A percentile compares a stretch with the other conserved stretches of the same genome.
Conservation (phyloP, 192 early-diverging fungal genomes). For the Coemansia sp. region DNA sequence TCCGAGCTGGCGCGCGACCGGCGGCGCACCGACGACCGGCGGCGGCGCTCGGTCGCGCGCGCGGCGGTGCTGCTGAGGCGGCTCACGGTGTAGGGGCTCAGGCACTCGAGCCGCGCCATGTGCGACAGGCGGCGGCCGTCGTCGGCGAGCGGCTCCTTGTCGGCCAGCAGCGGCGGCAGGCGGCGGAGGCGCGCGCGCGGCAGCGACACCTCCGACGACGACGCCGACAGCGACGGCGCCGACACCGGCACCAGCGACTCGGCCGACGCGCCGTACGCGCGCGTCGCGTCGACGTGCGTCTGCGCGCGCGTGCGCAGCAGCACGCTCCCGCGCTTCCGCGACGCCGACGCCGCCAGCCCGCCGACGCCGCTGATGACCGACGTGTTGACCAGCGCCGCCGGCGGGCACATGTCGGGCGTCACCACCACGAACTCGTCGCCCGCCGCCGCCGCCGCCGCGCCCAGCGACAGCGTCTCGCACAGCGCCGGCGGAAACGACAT, state of each 20-base stretch:
- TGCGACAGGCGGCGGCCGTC: conserved; percentile 22
- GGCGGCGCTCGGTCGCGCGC: conserved; percentile 40
- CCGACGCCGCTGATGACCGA: conserved; percentile 49
- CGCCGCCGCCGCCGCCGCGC: background rate
- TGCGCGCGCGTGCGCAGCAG: conserved; percentile 29
- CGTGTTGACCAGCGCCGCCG: conserved; percentile 43
- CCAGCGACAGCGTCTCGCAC: conserved; percentile 6
- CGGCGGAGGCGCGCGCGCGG: conserved; percentile 15
- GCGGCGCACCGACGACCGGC: conserved; percentile 25
- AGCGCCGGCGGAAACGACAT: conserved; percentile 41
- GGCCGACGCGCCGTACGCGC: conserved; percentile 31
- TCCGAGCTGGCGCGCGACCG: conserved; percentile 24
- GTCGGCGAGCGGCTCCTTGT: conserved; percentile 19
- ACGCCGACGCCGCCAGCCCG: conserved; percentile 4
- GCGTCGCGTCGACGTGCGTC: conserved; percentile 30
- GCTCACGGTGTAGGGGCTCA: conserved; percentile 43
- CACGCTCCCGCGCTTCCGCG: conserved; percentile 1
- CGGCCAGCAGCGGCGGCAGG: conserved; percentile 5
- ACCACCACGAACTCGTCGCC: conserved; percentile 48
- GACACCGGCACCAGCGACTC: conserved; percentile 45
- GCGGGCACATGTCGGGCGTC: conserved; percentile 48
- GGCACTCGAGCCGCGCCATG: conserved; percentile 21
- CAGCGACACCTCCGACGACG: conserved; percentile 48
- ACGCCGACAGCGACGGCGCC: conserved; percentile 45
- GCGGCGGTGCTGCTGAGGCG: conserved; percentile 36